These are phyloP conservation scores for Scytalidium sp. DNA, from an alignment of 2,329 filamentous ascomycete genomes.

Conservation along the genomic window DNA sequence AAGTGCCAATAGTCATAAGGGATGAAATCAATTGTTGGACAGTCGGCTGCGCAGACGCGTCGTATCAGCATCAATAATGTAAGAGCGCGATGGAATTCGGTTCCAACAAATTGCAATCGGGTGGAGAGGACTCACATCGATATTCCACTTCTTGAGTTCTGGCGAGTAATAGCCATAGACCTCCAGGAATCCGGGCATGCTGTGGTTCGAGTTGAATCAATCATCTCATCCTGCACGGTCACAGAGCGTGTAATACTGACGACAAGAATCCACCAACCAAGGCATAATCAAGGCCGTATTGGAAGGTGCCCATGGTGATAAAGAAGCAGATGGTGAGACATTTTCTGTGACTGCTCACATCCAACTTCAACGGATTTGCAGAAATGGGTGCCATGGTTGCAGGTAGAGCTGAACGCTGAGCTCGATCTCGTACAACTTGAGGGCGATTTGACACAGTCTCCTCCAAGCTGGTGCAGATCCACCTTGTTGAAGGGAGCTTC, in stretches of 20 bases:
- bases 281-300: constrained; percentile 48
- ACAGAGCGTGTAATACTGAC: not conserved
- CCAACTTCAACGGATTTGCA: constrained; percentile 12
- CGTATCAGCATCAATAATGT: not conserved
- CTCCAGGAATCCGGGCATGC: constrained; percentile 47
- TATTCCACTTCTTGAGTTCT: constrained; percentile 6
- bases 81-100: no score
- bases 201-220: not conserved
- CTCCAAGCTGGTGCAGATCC: not conserved
- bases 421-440: not conserved
- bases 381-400: constrained; percentile 5
- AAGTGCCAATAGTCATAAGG: constrained; percentile 46
- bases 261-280: constrained; percentile 44
- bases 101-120: no score
- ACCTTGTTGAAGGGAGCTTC: not conserved
- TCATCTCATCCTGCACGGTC: not conserved
- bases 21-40: constrained; percentile 50
- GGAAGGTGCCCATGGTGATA: constrained; percentile 46
- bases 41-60: constrained; percentile 32
- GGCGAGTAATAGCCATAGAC: constrained; percentile 42
- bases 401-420: not conserved
- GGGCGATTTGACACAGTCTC: not conserved
- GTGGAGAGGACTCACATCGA: constrained; percentile 15
- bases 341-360: constrained; percentile 31
- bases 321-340: constrained; percentile 43